A percentile compares a stretch with the other conserved stretches of the same genome.
These are phyloP conservation scores for Penicillium polonicum DNA, from an alignment of 2,329 filamentous ascomycete species.

Conservation along the genomic window DNA sequence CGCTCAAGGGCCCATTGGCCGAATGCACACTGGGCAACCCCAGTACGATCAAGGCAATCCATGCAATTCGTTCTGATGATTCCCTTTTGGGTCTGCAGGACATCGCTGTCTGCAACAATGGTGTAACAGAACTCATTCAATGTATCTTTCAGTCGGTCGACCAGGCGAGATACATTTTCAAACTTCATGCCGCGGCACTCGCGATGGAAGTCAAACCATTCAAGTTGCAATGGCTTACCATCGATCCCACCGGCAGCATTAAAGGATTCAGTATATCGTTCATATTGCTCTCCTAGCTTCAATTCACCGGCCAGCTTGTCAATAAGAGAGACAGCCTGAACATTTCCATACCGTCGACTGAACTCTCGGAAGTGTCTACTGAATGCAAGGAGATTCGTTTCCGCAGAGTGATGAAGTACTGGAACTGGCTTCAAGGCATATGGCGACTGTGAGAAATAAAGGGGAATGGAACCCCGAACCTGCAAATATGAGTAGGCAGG, in stretches of 20 bases:
- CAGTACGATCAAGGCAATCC: slow-evolving; percentile 95
- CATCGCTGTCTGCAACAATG: slow-evolving; percentile 50
- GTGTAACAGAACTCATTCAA: slow-evolving; percentile 72
- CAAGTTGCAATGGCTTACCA: slow-evolving; percentile 62
- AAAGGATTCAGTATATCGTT: slow-evolving; percentile 63
- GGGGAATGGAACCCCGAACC: slow-evolving; percentile 82
- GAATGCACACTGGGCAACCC: slow-evolving; percentile 91
- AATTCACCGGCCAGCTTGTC: slow-evolving; percentile 84
- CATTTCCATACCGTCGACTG: slow-evolving; percentile 65
- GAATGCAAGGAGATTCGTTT: slow-evolving; percentile 76
- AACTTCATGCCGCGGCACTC: slow-evolving; percentile 97
- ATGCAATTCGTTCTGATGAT: slow-evolving; percentile 96
- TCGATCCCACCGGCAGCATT: slow-evolving; percentile 62
- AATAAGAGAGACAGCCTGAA: slow-evolving; percentile 81
- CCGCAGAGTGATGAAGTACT: slow-evolving; percentile 73
- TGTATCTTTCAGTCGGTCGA: slow-evolving; percentile 67
- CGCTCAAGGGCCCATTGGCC: slow-evolving; percentile 77
- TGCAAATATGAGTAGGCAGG: slow-evolving; percentile 83
- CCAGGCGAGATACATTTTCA: slow-evolving; percentile 81
- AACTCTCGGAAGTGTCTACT: slow-evolving; percentile 75
- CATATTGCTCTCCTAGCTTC: slow-evolving; percentile 74
- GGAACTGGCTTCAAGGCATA: slow-evolving; percentile 90
- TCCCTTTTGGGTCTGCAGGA: slow-evolving; percentile 61
- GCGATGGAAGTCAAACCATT: slow-evolving; percentile 97
- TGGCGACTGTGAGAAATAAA: slow-evolving; percentile 93